Conservation (phyloP, 768 basidiomycete genomes). For the Tricholoma saponaceum region DNA sequence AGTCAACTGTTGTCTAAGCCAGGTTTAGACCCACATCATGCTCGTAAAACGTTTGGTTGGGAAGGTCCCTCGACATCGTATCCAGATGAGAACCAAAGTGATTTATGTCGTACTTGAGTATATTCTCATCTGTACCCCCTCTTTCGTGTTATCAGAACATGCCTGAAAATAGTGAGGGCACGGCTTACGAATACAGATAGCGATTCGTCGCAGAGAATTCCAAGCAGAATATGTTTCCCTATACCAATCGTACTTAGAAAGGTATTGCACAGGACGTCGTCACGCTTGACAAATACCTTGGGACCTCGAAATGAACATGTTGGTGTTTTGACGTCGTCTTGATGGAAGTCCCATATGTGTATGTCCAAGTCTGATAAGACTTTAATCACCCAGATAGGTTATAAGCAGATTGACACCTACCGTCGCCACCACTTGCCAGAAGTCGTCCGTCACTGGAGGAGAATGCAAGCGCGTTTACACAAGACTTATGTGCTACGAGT, state of each 20-base stretch:
- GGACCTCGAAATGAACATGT: conserved; percentile 44
- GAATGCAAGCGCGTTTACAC: conserved; percentile 40
- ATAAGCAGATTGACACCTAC: conserved; percentile 30
- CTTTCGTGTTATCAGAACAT: conserved; percentile 26
- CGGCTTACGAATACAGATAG: conserved; percentile 60
- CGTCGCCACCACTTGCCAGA: conserved; percentile 68
- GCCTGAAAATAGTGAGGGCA: conserved; percentile 4
- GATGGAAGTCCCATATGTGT: conserved; percentile 64
- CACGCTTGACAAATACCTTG: conserved; percentile 24
- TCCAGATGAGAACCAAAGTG: conserved; percentile 24
- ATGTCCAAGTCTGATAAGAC: conserved; percentile 43
- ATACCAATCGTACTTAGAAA: neutral
- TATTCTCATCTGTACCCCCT: conserved; percentile 48
- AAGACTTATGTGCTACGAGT: too few relatives aligned
- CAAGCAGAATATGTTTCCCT: conserved; percentile 71
- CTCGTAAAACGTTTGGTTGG: conserved; percentile 22
- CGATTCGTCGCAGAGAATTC: conserved; percentile 66
- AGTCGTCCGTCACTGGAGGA: conserved; percentile 58
- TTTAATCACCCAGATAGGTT: neutral
- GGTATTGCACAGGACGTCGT: neutral
- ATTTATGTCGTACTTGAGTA: conserved; percentile 53
- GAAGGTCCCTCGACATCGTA: conserved; percentile 8
- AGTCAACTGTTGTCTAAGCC: neutral
- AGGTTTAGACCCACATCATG: conserved; percentile 20
- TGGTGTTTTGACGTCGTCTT: conserved; percentile 46